Conservation (phyloP, 768 basidiomycete species). For the Amanita rubescens region DNA sequence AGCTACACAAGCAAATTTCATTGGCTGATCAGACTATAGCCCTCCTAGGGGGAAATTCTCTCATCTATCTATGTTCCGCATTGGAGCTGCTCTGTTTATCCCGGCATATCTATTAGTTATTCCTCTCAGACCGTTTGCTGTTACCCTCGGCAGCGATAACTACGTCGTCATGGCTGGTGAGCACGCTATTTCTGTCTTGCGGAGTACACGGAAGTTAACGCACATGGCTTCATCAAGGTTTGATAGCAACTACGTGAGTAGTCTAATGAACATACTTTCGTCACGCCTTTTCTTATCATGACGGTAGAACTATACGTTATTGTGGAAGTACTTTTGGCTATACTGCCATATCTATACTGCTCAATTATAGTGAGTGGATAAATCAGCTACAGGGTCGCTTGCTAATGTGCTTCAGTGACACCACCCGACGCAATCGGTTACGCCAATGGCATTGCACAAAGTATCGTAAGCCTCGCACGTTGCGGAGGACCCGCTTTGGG, state of each 20-base stretch:
- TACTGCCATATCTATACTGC: constrained; percentile 81
- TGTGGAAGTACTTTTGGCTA: constrained; percentile 87
- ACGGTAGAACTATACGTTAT: constrained; percentile 70
- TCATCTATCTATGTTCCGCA: constrained; percentile 83
- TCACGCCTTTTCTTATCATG: constrained; percentile 4
- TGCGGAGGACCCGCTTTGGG: constrained; percentile 85
- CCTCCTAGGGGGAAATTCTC: constrained; percentile 80
- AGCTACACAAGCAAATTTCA: background rate
- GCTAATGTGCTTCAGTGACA: constrained; percentile 52
- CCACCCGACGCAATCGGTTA: constrained; percentile 84
- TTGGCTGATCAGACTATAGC: constrained; percentile 25
- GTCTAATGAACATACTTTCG: constrained; percentile 4
- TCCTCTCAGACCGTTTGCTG: constrained; percentile 69
- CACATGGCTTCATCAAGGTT: background rate
- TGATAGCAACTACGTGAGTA: constrained; percentile 5
- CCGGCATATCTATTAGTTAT: constrained; percentile 82
- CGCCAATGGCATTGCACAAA: constrained; percentile 95
- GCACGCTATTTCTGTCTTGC: constrained; percentile 16
- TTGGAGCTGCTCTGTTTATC: constrained; percentile 81
- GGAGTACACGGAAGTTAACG: background rate
- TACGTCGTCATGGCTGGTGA: constrained; percentile 74
- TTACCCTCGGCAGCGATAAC: constrained; percentile 60
- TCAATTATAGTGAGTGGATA: constrained; percentile 66
- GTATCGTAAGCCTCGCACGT: constrained; percentile 87
- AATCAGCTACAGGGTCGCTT: background rate